Evolutionary conservation across 192 early-diverging fungal species (phyloP).

Genomic region (Chytriomyces sp.): DNA sequence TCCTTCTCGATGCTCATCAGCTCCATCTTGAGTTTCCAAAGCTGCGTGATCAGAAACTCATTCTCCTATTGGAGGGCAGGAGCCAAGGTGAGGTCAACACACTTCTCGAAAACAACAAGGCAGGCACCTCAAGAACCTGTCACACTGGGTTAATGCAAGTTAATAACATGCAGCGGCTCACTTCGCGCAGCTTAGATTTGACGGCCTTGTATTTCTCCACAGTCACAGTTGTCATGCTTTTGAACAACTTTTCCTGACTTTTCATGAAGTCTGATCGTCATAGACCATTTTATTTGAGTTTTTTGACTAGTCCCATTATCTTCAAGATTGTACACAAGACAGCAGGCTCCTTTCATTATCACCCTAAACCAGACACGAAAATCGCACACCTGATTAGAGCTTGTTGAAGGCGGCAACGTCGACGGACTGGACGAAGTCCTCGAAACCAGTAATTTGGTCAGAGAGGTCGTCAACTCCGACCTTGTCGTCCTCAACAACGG

Average conservation of each 20-base stretch:
- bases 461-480: constrained; percentile 81
- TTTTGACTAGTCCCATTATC: too few relatives aligned
- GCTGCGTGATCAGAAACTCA: constrained; percentile 17
- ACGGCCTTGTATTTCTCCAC: constrained; percentile 14
- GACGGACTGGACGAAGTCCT: constrained; percentile 80
- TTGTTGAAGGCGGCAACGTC: constrained; percentile 35
- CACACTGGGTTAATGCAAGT: background rate
- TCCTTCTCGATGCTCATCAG: constrained; percentile 13
- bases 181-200: constrained; percentile 24
- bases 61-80: constrained; percentile 9
- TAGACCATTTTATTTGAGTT: too few relatives aligned
- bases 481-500: constrained; percentile 92
- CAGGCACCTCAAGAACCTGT: constrained; percentile 22
- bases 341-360: background rate
- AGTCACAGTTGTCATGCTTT: background rate
- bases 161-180: background rate
- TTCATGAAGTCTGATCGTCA: background rate
- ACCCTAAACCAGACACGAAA: background rate
- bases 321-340: too few relatives aligned
- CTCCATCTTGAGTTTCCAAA: constrained; percentile 15
- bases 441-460: constrained; percentile 74
- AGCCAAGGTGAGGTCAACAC: background rate
- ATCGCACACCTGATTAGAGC: constrained; percentile 10
- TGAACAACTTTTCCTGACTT: background rate
- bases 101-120: background rate